A percentile compares a stretch with the other conserved stretches of the same genome.
These are phyloP conservation scores for Salix purpurea DNA, from an alignment of 345 rosid species.

Conservation along the genomic window DNA sequence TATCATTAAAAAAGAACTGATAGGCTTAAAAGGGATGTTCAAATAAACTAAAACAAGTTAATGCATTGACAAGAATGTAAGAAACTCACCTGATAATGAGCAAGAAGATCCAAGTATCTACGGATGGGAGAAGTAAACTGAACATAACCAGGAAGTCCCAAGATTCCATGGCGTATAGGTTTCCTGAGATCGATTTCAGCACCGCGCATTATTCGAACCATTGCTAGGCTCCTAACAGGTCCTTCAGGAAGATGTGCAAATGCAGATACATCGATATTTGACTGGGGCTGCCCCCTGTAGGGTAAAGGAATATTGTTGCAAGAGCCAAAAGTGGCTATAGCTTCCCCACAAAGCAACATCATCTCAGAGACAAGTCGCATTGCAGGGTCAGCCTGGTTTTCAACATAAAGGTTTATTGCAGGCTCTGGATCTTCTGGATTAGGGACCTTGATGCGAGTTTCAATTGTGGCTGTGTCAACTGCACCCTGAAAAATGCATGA, in stretches of 20 bases:
- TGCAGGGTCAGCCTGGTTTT: slow-evolving; percentile 85
- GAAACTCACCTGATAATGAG: slow-evolving; percentile 81
- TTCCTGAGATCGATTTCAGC: slow-evolving; percentile 83
- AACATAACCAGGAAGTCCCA: slow-evolving; percentile 92
- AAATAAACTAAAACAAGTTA: not conserved
- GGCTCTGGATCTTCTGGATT: slow-evolving; percentile 89
- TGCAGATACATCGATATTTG: slow-evolving; percentile 70
- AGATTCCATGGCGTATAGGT: slow-evolving; percentile 81
- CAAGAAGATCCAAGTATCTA: slow-evolving; percentile 91
- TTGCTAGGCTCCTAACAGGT: slow-evolving; percentile 73
- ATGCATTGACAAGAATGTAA: not conserved
- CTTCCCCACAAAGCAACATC: slow-evolving; percentile 99
- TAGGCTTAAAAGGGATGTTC: not conserved
- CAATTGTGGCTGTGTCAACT: slow-evolving; percentile 74
- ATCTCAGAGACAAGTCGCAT: slow-evolving; percentile 94
- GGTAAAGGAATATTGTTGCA: slow-evolving; percentile 74
- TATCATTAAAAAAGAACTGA: not conserved
- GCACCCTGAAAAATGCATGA: slow-evolving; percentile 63
- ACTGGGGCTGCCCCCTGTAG: slow-evolving; percentile 95
- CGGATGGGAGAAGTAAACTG: slow-evolving; percentile 98
- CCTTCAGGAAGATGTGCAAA: slow-evolving; percentile 94
- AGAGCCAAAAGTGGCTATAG: slow-evolving; percentile 74
- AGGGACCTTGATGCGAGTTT: slow-evolving; percentile 77
- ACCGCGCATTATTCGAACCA: slow-evolving; percentile 79
- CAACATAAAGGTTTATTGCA: slow-evolving; percentile 68